Evolutionary conservation across 306 rosid species (phyloP), one percentile per base, ranked within the genome.

Genomic region (Acacia acuminata): DNA sequence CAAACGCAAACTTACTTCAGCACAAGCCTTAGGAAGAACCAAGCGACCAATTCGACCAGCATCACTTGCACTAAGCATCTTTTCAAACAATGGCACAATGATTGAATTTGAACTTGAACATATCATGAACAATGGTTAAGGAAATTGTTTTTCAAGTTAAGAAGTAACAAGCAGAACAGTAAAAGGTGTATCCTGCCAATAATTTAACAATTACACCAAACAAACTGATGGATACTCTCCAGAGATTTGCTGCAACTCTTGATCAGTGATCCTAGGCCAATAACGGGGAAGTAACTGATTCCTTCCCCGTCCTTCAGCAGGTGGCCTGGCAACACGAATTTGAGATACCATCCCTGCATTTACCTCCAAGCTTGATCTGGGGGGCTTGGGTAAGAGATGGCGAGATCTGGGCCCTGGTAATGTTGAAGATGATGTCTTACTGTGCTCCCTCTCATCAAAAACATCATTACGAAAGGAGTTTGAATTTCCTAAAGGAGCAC

Each of bases 41-140:
- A 96, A 81, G 76, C 99, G 97, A 81, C 99, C 99, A 86, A 96
- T 96, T 80, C 99, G 97, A 86, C 99, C 99, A 40, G 99, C 99
- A 81, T 96, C 99, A 92, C 99, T 96, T 82, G 99, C 99, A 82
- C 99, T 96, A 81, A 96, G 91, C 98, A 94, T 96, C 90, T 96
- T 96, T 81, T 96, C 99, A 87, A 96, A 96, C 88, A 96, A 86
- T 58, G 99, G 99, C 80, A 96, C 96, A 4, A 96, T 91, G 64
- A 96, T 94, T 82, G 96, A 93, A 82, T 96, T 96, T 87, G 99
- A 91, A 84, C 98, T 95, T 92, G 68, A 85, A 84, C 78, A 84
- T 71, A 88, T 76, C 84, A 69, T 38, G 78, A 78, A 85, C 76
- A 36, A 82, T 38, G 79, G 96, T 96, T 85, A 96, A 93, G 92